Evolutionary conservation across 371 early-diverging fungal species (phyloP).

Genomic region (Lichtheimia corymbifera): DNA sequence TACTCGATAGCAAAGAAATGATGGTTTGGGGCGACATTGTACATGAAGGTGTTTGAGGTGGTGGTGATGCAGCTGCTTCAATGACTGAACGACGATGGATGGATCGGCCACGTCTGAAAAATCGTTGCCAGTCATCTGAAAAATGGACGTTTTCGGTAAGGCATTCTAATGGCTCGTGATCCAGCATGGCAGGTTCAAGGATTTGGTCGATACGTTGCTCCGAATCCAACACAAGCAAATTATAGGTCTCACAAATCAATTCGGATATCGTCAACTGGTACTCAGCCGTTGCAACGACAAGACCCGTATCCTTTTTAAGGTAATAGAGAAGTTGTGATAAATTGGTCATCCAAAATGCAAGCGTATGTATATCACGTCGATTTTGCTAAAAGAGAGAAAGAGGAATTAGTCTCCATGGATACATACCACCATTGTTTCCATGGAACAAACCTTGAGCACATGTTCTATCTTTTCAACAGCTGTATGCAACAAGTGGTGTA

Average conservation of each 20-base stretch:
- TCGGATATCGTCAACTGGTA: slow-evolving; percentile 72
- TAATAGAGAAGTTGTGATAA: slow-evolving; percentile 76
- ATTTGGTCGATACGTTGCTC: slow-evolving; percentile 62
- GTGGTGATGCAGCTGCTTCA: slow-evolving; percentile 1
- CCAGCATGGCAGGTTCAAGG: slow-evolving; percentile 73
- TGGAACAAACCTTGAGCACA: slow-evolving; percentile 50
- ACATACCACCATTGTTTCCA: neutral
- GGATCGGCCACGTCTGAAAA: slow-evolving; percentile 36
- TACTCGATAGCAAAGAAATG: slow-evolving; percentile 62
- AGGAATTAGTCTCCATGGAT: neutral
- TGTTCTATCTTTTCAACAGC: slow-evolving; percentile 61
- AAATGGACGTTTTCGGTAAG: slow-evolving; percentile 63
- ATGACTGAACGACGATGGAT: neutral
- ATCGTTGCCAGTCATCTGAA: slow-evolving; percentile 59
- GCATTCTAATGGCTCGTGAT: slow-evolving; percentile 75
- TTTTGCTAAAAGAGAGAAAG: slow-evolving; percentile 20
- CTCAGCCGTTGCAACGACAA: slow-evolving; percentile 64
- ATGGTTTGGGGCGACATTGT: slow-evolving; percentile 60
- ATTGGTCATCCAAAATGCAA: slow-evolving; percentile 89
- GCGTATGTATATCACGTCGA: slow-evolving; percentile 34
- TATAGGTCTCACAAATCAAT: slow-evolving; percentile 74
- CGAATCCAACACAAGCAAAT: slow-evolving; percentile 62
- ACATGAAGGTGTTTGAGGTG: slow-evolving; percentile 12
- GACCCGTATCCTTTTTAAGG: slow-evolving; percentile 78
- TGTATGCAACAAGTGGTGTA: slow-evolving; percentile 65